A percentile compares a stretch with the other conserved stretches of the same genome.
phyloP scores from a whole-genome alignment of 208 protist genomes.

The Crithidia thermophila region DNA sequence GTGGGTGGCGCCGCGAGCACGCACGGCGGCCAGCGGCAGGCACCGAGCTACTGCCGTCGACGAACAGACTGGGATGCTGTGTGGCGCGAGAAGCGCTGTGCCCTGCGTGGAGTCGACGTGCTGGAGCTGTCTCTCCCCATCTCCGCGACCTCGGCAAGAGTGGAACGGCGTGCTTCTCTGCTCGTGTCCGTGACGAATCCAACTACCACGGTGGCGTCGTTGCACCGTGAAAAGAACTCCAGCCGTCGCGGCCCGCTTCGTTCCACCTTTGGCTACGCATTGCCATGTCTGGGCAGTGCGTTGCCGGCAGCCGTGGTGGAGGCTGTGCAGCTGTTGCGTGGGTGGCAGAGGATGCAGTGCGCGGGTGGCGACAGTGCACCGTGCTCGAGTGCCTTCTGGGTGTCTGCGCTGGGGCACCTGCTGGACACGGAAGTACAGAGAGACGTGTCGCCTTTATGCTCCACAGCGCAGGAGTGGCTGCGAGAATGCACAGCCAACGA shows the following conservation, averaged over 20 bases:
- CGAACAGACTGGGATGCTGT: slow-evolving; percentile 6
- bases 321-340: slow-evolving; percentile 42
- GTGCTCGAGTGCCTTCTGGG: slow-evolving; percentile 59
- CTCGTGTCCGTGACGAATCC: slow-evolving; percentile 56
- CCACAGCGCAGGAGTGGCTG: slow-evolving; percentile 3
- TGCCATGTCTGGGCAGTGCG: slow-evolving; percentile 39
- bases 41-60: slow-evolving; percentile 23
- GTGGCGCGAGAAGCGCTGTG: slow-evolving; percentile 29
- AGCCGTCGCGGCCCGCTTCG: slow-evolving; percentile 46
- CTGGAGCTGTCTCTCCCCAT: slow-evolving; percentile 52
- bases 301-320: slow-evolving; percentile 46
- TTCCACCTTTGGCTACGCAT: slow-evolving; percentile 63
- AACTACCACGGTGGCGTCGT: slow-evolving; percentile 26
- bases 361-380: neutral
- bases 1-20: neutral
- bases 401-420: slow-evolving; percentile 59
- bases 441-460: neutral
- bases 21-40: slow-evolving; percentile 17
- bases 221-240: slow-evolving; percentile 35
- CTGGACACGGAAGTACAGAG: neutral
- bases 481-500: neutral
- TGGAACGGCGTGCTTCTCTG: slow-evolving; percentile 37
- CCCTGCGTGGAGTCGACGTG: slow-evolving; percentile 37
- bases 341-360: slow-evolving; percentile 35
- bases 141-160: too few species aligned